Evolutionary conservation across 441 rosid species (phyloP).

Genomic region (Erysimum cheiri): DNA sequence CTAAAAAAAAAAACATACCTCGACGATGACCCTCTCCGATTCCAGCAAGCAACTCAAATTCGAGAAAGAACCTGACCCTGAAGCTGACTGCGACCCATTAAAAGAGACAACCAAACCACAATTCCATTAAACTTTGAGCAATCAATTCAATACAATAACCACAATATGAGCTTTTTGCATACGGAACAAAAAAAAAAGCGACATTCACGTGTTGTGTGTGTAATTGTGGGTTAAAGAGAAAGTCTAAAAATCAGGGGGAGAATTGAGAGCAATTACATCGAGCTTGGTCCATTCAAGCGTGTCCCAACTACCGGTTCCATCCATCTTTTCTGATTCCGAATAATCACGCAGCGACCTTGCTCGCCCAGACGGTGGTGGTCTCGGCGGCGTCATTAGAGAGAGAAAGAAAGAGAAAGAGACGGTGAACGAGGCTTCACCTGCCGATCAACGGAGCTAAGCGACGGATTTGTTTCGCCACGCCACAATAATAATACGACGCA

Average conservation of each 20-base stretch:
- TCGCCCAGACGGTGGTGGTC: slow-evolving; percentile 50
- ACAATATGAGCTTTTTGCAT: not conserved
- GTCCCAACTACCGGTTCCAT: slow-evolving; percentile 82
- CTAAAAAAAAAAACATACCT: slow-evolving; percentile 52
- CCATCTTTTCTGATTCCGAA: slow-evolving; percentile 64
- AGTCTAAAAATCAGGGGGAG: not conserved
- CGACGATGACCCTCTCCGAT: slow-evolving; percentile 63
- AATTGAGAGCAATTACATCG: slow-evolving; percentile 55
- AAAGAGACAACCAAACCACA: not conserved
- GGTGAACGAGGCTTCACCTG: slow-evolving; percentile 28
- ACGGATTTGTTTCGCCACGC: slow-evolving; percentile 32
- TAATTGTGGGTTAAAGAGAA: slow-evolving; percentile 22
- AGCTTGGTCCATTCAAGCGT: slow-evolving; percentile 84
- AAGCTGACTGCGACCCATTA: slow-evolving; percentile 48
- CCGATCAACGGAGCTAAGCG: slow-evolving; percentile 44
- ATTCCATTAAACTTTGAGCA: not conserved
- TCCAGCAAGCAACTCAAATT: slow-evolving; percentile 79
- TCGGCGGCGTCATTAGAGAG: slow-evolving; percentile 53
- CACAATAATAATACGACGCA: slow-evolving; percentile 34
- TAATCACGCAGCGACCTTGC: slow-evolving; percentile 54
- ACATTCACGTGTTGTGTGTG: slow-evolving; percentile 11
- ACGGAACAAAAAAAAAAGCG: not conserved
- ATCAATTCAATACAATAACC: slow-evolving; percentile 15
- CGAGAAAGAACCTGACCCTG: slow-evolving; percentile 58
- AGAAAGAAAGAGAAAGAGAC: slow-evolving; percentile 29